Conservation (phyloP, 2,329 filamentous ascomycete species). For the Shiraia sp. region DNA sequence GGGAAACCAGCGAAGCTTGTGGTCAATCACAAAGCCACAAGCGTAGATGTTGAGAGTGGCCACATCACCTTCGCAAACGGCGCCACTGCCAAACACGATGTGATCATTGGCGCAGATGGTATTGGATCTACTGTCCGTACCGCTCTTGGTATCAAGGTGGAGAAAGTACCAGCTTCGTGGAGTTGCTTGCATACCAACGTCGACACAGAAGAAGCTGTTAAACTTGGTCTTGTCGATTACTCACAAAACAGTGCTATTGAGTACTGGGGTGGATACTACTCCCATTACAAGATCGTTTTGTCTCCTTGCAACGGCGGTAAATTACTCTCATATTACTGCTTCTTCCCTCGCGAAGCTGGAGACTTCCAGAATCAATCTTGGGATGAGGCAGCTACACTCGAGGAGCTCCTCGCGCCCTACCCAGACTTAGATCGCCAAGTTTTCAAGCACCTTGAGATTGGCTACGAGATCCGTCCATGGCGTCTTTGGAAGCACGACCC, state of each 20-base stretch:
- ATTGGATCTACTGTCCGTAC: conserved; percentile 65
- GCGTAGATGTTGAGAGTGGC: conserved; percentile 56
- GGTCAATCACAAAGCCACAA: conserved; percentile 59
- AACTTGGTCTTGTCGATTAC: conserved; percentile 64
- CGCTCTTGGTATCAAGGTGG: conserved; percentile 63
- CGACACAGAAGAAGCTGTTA: conserved; percentile 60
- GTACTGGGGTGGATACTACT: conserved; percentile 69
- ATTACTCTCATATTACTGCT: conserved; percentile 69
- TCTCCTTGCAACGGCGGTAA: conserved; percentile 68
- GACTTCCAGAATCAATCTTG: conserved; percentile 64
- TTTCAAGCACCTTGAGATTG: conserved; percentile 58
- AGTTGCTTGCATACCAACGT: conserved; percentile 68
- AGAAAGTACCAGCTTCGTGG: conserved; percentile 59
- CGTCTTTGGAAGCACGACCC: conserved; percentile 64
- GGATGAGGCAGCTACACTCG: conserved; percentile 56
- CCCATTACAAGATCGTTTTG: conserved; percentile 67
- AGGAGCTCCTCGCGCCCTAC: conserved; percentile 63
- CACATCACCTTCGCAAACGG: conserved; percentile 49
- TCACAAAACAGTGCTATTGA: conserved; percentile 62
- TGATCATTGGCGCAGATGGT: conserved; percentile 66
- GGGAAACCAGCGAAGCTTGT: conserved; percentile 57
- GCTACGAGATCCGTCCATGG: conserved; percentile 66
- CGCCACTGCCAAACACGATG: conserved; percentile 54
- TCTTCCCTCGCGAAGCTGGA: conserved; percentile 62
- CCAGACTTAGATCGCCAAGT: conserved; percentile 62